Evolutionary conservation across 805 yeast species (phyloP), one percentile per base, ranked within the genome.

Genomic region (Metschnikowia chrysomelidarum): DNA sequence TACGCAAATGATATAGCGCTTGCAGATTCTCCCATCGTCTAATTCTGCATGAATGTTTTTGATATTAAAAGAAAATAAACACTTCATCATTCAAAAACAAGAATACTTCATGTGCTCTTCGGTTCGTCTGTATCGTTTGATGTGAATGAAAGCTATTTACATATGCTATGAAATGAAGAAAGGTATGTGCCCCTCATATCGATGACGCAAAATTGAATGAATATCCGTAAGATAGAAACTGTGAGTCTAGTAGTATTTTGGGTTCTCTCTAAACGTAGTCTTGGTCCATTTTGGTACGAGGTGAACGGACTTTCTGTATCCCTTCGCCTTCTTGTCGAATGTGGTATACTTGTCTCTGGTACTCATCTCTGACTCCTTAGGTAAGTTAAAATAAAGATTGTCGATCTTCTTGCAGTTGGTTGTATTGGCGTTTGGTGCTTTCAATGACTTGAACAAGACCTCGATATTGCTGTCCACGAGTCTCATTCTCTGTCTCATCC

Each of bases 261-360:
- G 96, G 54, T 85, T 83, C 40, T 75, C 78, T 67, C 96, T 80
- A 60, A 81, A 73, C 7, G 94, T 77, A 44, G 78, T 58, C 66
- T 82, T 87, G 36, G 97, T 88, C 95, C 96, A 88, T 57, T 88
- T 86, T 14, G 96, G 96, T 27, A 82, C 84, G 59, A 79, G 67
- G 55, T 91, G 98, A 17, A 86, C 78, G 46, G 89, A 80, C 65
- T 88, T 91, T 67, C 98, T 78, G 64, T 91, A 93, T 14, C 80
- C 81, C 52, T 73, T 78, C 10, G 80, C 74, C 51, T 78, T 78
- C 60, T 76, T 82, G 62, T 78, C 80, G 65, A 85, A 91, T 2
- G 87, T 82, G 29, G 95, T 80, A 64, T 93, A 93, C 62, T 91
- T 91, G 64, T 93, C 95, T 45, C 62, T 69, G 6, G 95, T 71